A percentile compares a stretch with the other conserved stretches of the same genome.
These are phyloP conservation scores for Mariannaea sp. DNA, from an alignment of 2,329 filamentous ascomycete species.

Conservation along the genomic window DNA sequence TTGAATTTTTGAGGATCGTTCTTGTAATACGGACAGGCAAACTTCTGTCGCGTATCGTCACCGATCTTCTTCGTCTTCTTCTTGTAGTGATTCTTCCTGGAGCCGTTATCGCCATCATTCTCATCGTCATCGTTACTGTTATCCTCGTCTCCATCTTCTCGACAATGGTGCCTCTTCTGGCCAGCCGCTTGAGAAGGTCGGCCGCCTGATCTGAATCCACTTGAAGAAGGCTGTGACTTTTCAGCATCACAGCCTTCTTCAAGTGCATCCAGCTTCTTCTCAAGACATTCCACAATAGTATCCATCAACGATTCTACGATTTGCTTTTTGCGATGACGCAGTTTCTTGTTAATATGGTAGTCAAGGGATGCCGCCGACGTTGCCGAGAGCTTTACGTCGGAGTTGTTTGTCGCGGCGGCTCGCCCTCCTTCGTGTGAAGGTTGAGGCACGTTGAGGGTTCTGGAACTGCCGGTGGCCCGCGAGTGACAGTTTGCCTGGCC, in stretches of 20 bases:
- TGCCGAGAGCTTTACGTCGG: constrained; percentile 20
- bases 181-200: constrained; percentile 17
- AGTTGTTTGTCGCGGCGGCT: constrained; percentile 31
- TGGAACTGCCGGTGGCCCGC: constrained; percentile 18
- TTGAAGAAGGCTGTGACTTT: constrained; percentile 26
- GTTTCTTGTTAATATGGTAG: constrained; percentile 16
- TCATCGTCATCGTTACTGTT: constrained; percentile 34
- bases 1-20: constrained; percentile 38
- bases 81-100: constrained; percentile 40
- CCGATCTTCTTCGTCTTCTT: constrained; percentile 46
- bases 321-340: constrained; percentile 20
- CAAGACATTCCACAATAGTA: constrained; percentile 18
- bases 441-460: constrained; percentile 29
- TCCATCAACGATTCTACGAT: constrained; percentile 23
- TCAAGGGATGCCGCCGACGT: constrained; percentile 22
- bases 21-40: constrained; percentile 46
- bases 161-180: constrained; percentile 26
- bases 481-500: constrained; percentile 22
- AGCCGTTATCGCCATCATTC: constrained; percentile 36
- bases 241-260: constrained; percentile 24
- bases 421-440: constrained; percentile 18
- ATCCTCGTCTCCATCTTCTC: constrained; percentile 35
- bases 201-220: constrained; percentile 22
- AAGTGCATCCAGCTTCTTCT: constrained; percentile 20
- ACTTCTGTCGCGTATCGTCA: constrained; percentile 35